Evolutionary conservation across 2,329 filamentous ascomycete species (phyloP), one percentile per base, ranked within the genome.

Genomic region (Phyllosticta capitalensis): DNA sequence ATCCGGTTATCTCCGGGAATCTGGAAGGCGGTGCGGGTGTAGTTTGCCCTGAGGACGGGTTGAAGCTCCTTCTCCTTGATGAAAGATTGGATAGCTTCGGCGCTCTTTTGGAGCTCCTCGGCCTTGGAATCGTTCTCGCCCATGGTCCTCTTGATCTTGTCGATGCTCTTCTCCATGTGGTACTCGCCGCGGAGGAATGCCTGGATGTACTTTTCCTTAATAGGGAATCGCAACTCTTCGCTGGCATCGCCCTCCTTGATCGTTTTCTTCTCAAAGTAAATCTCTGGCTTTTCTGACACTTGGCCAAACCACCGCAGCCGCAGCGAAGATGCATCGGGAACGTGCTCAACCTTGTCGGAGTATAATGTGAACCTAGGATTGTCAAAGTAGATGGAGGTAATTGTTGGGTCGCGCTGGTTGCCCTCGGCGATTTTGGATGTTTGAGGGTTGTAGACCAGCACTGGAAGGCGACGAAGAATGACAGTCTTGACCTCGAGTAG

Each of bases 351-450:
- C 76, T 97, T 97, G 67, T 87, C 83, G 14, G 83, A 84, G 74
- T 97, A 99, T 9, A 97, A 80, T 14, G 88, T 83, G 72, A 99
- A 97, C 64, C 86, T 85, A 49, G 84, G 80, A 70, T 86, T 95
- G 74, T 99, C 94, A 68, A 97, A 96, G 76, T 99, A 99, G 48
- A 99, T 84, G 24, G 92, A 96, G 17, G 92, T 97, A 65, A 97
- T 89, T 55, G 89, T 89, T 5, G 94, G 94, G 68, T 97, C 92
- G 53, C 80, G 79, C 64, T 91, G 83, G 62, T 82, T 84, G 52
- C 85, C 84, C 67, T 96, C 90, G 51, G 89, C 82, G 65, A 94
- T 83, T 74, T 92, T 95, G 30, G 90, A 85, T 1, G 88, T 83
- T 66, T 92, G 87, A 52, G 94, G 87, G 71, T 94, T 96, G 75